Base-by-base conservation (phyloP, 2,329 filamentous ascomycete genomes). In the Alternaria gaisen region DNA sequence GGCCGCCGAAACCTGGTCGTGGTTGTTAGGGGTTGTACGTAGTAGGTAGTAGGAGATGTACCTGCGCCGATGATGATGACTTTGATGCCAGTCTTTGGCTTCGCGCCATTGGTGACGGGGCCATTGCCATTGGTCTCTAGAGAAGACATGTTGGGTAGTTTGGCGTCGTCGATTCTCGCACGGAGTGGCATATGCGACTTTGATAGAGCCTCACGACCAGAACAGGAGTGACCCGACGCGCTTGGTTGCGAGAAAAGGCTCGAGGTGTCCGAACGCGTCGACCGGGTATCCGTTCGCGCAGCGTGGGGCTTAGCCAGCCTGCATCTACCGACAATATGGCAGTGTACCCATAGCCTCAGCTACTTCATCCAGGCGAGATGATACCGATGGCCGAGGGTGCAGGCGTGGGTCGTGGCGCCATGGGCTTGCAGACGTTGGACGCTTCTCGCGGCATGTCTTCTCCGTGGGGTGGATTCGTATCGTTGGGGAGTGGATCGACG, bases 1-100 rank as follows among this genome's bases (percentile, higher is more conserved):
- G 80, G 16, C 87, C 87, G 38, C 86, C 87, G 60, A 89, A 89
- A 20, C 87, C 87, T 77, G 81, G 5, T 10, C 7, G 7, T 9
- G 11, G 40, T 18, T 50, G 41, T 63, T 24, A 65, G 53, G 26
- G 2, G 4, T 18, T 16, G 10, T 20, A 36, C 2, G 4, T 16
- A 30, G 5, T 32, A 5, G 56, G 40, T 32, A 43, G 51, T 61
- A n/a, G 16, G 47, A 16, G 5, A 42, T 69, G 28, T 79, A 82
- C 80, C 74, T 62, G 75, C 75, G 22, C 83, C 70, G 75, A 80
- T 84, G 32, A 87, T 79, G 30, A 86, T 78, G 3, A 87, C 83
- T 54, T 84, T 85, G 69, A 87, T 83, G 14, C 83, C 84, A 1
- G 84, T 84, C 62, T 68, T 60, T 44, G 71, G 67, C 54, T 67